These are phyloP conservation scores for Didymella keratinophila DNA, from an alignment of 2,329 filamentous ascomycete genomes.

Conservation along the genomic window DNA sequence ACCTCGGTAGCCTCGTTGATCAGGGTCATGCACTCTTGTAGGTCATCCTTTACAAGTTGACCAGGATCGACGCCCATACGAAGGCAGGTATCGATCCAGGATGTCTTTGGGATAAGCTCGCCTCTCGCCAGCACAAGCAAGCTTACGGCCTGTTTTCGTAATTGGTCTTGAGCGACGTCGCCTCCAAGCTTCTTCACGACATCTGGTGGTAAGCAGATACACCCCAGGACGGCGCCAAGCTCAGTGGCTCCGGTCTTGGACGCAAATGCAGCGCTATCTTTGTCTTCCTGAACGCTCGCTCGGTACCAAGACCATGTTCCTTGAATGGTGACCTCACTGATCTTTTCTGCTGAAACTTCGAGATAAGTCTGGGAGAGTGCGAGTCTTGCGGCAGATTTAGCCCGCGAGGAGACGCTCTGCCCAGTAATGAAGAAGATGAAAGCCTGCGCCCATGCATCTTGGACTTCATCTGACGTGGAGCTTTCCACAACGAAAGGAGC, in stretches of 20 bases:
- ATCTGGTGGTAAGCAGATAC: slow-evolving; percentile 69
- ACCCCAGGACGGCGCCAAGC: slow-evolving; percentile 67
- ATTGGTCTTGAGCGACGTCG: slow-evolving; percentile 56
- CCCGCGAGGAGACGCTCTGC: slow-evolving; percentile 64
- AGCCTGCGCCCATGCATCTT: slow-evolving; percentile 80
- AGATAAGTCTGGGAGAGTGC: slow-evolving; percentile 72
- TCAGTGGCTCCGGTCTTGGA: slow-evolving; percentile 71
- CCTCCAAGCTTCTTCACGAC: slow-evolving; percentile 57
- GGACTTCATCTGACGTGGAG: slow-evolving; percentile 55
- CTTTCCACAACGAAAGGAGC: slow-evolving; percentile 63
- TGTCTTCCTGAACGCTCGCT: slow-evolving; percentile 72
- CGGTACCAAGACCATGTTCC: slow-evolving; percentile 84
- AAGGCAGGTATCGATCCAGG: slow-evolving; percentile 90
- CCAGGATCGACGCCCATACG: slow-evolving; percentile 84
- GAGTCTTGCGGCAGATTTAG: slow-evolving; percentile 69
- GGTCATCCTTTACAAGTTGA: slow-evolving; percentile 70
- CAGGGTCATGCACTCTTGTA: slow-evolving; percentile 71
- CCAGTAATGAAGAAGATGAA: slow-evolving; percentile 81
- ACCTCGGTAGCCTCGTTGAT: slow-evolving; percentile 68
- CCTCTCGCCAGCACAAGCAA: slow-evolving; percentile 80
- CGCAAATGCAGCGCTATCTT: slow-evolving; percentile 74
- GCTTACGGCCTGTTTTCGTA: slow-evolving; percentile 76
- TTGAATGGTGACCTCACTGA: slow-evolving; percentile 70
- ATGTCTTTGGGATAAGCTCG: slow-evolving; percentile 77
- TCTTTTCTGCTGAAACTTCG: slow-evolving; percentile 59